These are phyloP conservation scores for Biscogniauxia marginata DNA, from an alignment of 2,329 filamentous ascomycete genomes.

Conservation along the genomic window DNA sequence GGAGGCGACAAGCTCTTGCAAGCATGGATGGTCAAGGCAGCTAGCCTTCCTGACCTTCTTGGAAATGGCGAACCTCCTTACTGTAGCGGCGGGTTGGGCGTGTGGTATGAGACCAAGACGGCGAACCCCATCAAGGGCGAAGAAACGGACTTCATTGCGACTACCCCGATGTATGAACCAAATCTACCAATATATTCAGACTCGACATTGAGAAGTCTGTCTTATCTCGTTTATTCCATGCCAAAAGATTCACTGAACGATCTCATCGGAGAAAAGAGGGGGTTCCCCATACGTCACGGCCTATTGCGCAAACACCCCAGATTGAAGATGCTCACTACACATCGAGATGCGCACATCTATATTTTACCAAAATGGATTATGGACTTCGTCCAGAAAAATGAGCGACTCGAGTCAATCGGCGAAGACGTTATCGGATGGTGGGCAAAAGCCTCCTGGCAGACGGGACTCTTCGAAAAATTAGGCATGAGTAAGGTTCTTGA, in stretches of 20 bases:
- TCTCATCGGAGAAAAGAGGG: constrained; percentile 71
- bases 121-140: constrained; percentile 80
- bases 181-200: constrained; percentile 58
- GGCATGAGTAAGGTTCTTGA: constrained; percentile 66
- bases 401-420: constrained; percentile 80
- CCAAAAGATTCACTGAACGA: constrained; percentile 89
- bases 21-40: constrained; percentile 86
- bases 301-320: constrained; percentile 73
- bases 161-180: constrained; percentile 62
- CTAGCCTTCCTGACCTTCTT: constrained; percentile 63
- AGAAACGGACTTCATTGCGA: constrained; percentile 89
- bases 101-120: constrained; percentile 85
- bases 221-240: constrained; percentile 80
- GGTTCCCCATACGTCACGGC: constrained; percentile 71
- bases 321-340: constrained; percentile 76
- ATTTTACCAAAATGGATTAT: constrained; percentile 91
- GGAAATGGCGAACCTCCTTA: constrained; percentile 40
- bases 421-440: constrained; percentile 94
- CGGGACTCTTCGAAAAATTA: constrained; percentile 75
- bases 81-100: constrained; percentile 75
- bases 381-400: constrained; percentile 76
- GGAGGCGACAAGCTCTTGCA: constrained; percentile 80
- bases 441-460: constrained; percentile 92
- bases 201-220: constrained; percentile 66
- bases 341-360: constrained; percentile 92